phyloP scores from a whole-genome alignment of 208 protist genomes.

The Trypanosoma melophagium region DNA sequence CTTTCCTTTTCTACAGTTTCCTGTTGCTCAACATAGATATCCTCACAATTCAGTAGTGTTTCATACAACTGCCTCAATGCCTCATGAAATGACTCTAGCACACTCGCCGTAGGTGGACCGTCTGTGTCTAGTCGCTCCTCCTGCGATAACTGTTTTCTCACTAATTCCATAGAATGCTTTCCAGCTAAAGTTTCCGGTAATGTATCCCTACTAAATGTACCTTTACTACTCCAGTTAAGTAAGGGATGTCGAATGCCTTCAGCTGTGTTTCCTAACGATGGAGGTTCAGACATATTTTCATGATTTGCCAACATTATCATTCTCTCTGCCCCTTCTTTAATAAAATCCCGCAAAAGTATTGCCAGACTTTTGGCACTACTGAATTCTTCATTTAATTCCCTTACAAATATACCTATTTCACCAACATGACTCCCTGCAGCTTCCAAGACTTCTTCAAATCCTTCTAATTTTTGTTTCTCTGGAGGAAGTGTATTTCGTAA shows the following conservation, averaged over 20 bases:
- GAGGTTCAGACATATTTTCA: not conserved
- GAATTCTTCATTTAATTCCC: not conserved
- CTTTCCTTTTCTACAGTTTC: not conserved
- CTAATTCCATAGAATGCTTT: not conserved
- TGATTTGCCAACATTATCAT: conserved; percentile 5
- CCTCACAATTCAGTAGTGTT: conserved; percentile 5
- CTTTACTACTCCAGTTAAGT: not conserved
- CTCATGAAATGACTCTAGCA: conserved; percentile 11
- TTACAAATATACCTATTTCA: not conserved
- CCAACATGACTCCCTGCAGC: not conserved
- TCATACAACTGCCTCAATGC: conserved; percentile 3
- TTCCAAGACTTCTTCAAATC: not conserved
- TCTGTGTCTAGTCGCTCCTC: not conserved
- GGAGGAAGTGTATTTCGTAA: conserved; percentile 12
- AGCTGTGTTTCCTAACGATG: not conserved
- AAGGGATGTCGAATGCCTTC: not conserved
- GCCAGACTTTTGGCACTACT: not conserved
- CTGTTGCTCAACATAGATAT: conserved; percentile 6
- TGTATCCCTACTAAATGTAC: not conserved
- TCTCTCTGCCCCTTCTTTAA: not conserved
- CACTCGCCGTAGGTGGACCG: conserved; percentile 9
- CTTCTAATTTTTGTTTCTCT: not conserved
- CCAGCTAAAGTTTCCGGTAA: not conserved
- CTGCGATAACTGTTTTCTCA: conserved; percentile 6
- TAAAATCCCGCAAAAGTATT: conserved; percentile 12